Conservation (phyloP, 345 rosid genomes). For the Brassica napus region DNA sequence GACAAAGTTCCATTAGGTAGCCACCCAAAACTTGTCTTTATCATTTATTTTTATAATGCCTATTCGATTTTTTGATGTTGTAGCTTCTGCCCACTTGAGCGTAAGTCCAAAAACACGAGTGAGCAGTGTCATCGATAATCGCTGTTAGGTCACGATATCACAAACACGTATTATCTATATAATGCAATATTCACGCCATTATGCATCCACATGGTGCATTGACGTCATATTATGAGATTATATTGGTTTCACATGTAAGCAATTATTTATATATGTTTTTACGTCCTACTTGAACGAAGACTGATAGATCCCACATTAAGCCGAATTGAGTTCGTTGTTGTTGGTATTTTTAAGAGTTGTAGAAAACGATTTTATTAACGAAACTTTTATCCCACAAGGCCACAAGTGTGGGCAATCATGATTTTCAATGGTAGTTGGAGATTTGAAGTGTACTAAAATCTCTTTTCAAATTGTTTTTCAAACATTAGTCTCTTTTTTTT, state of each 20-base stretch:
- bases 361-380: neutral
- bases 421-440: neutral
- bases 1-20: conserved; percentile 38
- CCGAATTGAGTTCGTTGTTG: neutral
- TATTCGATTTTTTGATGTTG: conserved; percentile 12
- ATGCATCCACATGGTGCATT: conserved; percentile 38
- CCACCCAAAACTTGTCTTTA: conserved; percentile 44
- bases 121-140: conserved; percentile 34
- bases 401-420: neutral
- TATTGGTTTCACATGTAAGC: conserved; percentile 19
- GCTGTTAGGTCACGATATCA: conserved; percentile 32
- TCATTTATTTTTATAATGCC: conserved; percentile 20
- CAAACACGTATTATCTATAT: conserved; percentile 21
- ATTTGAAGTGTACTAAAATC: neutral
- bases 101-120: conserved; percentile 30
- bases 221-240: conserved; percentile 3
- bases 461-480: neutral
- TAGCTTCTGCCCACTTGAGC: conserved; percentile 38
- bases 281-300: neutral
- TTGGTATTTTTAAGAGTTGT: neutral
- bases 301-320: neutral
- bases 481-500: neutral
- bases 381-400: neutral
- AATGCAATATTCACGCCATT: conserved; percentile 10
- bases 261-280: neutral